Evolutionary conservation across 805 yeast species (phyloP), one percentile per base, ranked within the genome.

Genomic region (Alloascoidea africana): DNA sequence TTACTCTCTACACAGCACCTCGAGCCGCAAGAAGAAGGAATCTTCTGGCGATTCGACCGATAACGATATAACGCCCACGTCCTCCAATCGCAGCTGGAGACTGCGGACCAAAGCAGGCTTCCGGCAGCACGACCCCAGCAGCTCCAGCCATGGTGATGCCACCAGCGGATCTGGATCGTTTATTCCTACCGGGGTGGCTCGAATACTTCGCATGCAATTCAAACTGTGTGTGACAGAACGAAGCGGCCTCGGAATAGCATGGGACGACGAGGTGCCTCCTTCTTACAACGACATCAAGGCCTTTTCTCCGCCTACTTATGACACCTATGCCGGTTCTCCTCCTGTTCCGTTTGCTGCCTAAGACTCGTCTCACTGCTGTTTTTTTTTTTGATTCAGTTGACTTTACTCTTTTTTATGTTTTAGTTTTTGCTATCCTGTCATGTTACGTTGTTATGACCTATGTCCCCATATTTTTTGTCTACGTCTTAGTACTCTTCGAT

Each of bases 231-330:
- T 91, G 15, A 81, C 94, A 2, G 97, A 87, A 53, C 65, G 97
- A 42, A 80, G 94, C 0, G 99, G 99, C 0, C 65, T 91, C 33
- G 98, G 98, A 3, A 84, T 91, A 18, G 81, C 96, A 0, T 91
- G 98, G 97, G 96, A 89, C 56, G 96, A 89, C 52, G 98, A 91
- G 56, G 97, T 93, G 14, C 99, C 99, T 2, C 99, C 99, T 1
- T 81, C 86, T 16, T 91, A 91, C 50, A 84, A 74, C 38, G 89
- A 85, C 46, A 86, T 91, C 15, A 8, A 23, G n/a, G 74, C 93
- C 0, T 63, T 84, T 33, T 74, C 87, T 16, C 98, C 98, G 0
- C 98, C 98, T 1, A 73, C 75, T 2, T 89, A 91, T 55, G 66
- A 59, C n/a, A n/a, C n/a, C n/a, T n/a, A n/a, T n/a, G n/a, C n/a